A percentile compares a stretch with the other conserved stretches of the same genome.
Conservation (phyloP, 768 basidiomycete genomes). For the Xerocomellus dryophilus region DNA sequence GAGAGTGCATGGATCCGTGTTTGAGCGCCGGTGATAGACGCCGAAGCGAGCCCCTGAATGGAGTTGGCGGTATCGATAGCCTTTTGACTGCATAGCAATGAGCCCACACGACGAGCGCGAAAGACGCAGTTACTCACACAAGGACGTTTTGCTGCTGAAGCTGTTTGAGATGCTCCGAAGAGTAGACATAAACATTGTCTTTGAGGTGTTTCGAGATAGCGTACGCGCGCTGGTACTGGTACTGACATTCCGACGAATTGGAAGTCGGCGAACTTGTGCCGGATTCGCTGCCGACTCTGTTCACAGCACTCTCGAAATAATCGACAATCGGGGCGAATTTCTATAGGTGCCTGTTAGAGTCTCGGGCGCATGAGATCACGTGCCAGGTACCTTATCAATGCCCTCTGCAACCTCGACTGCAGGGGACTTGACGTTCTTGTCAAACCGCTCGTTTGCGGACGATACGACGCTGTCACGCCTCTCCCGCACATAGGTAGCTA, state of each 20-base stretch:
- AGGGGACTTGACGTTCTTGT: constrained; percentile 62
- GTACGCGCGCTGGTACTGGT: constrained; percentile 75
- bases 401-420: constrained; percentile 60
- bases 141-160: constrained; percentile 62
- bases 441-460: constrained; percentile 58
- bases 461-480: constrained; percentile 53
- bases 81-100: constrained; percentile 48
- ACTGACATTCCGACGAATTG: constrained; percentile 53
- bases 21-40: constrained; percentile 54
- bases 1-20: constrained; percentile 57
- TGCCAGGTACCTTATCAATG: constrained; percentile 64
- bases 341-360: constrained; percentile 34
- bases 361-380: constrained; percentile 16
- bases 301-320: constrained; percentile 61
- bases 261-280: constrained; percentile 46
- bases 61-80: constrained; percentile 65
- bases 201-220: constrained; percentile 61
- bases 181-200: constrained; percentile 61
- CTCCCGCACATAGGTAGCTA: constrained; percentile 57
- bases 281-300: constrained; percentile 44
- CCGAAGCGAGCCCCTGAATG: constrained; percentile 58
- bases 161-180: constrained; percentile 68
- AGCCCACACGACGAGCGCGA: constrained; percentile 2
- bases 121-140: constrained; percentile 45
- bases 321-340: constrained; percentile 73